Percentiles rank a stretch among this genome's conserved stretches.
These are phyloP conservation scores for Vigna unguiculata DNA, from an alignment of 306 rosid genomes.

Conservation along the genomic window DNA sequence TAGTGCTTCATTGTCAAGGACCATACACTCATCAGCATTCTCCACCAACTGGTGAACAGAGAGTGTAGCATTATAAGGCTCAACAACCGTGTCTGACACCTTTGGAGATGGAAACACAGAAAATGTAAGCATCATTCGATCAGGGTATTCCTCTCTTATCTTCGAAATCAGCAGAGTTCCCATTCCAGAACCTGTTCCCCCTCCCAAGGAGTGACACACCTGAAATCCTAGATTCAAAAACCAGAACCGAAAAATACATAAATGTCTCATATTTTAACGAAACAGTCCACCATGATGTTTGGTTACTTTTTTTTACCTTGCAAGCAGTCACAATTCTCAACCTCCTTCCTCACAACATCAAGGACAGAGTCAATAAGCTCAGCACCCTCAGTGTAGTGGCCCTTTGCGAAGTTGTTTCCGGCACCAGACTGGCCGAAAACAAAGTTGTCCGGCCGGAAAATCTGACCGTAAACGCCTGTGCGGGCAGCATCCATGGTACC, in stretches of 20 bases:
- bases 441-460: conserved; percentile 76
- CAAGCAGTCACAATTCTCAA: conserved; percentile 59
- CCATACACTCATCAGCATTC: conserved; percentile 80
- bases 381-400: conserved; percentile 67
- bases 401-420: conserved; percentile 74
- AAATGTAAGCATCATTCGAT: conserved; percentile 76
- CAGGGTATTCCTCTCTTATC: conserved; percentile 79
- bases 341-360: conserved; percentile 59
- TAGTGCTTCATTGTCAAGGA: conserved; percentile 31
- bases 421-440: conserved; percentile 78
- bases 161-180: conserved; percentile 86
- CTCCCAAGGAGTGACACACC: conserved; percentile 85
- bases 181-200: conserved; percentile 95
- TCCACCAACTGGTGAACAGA: conserved; percentile 84
- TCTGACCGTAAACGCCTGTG: conserved; percentile 70
- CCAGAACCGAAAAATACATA: neutral
- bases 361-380: conserved; percentile 60
- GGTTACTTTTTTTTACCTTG: conserved; percentile 39
- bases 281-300: neutral
- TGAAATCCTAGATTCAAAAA: conserved; percentile 63
- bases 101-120: conserved; percentile 65
- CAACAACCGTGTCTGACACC: conserved; percentile 79
- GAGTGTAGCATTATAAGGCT: conserved; percentile 83
- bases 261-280: neutral
- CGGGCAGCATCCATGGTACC: conserved; percentile 80